Percentiles rank a stretch among this genome's conserved stretches.
Conservation (phyloP, 805 yeast genomes). For the Priceomyces castillae region DNA sequence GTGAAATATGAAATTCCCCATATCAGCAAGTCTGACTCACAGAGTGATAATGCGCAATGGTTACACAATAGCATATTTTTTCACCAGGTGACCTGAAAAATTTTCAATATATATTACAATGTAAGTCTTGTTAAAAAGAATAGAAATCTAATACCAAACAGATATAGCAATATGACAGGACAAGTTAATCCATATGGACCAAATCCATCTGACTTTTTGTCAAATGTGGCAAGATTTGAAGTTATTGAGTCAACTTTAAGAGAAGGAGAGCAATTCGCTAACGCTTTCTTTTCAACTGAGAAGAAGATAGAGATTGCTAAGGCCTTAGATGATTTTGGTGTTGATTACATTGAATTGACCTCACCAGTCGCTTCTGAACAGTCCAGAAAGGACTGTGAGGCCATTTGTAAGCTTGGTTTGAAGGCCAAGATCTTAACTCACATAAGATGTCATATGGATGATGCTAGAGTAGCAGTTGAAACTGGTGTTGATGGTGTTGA, state of each 20-base stretch:
- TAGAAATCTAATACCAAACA: background rate
- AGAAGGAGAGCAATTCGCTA: slow-evolving; percentile 65
- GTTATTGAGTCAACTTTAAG: slow-evolving; percentile 57
- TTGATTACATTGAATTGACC: slow-evolving; percentile 58
- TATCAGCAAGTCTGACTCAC: slow-evolving; percentile 2
- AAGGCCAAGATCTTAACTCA: slow-evolving; percentile 59
- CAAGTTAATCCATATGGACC: slow-evolving; percentile 54
- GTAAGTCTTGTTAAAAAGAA: background rate
- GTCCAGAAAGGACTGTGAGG: slow-evolving; percentile 55
- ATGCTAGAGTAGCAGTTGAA: slow-evolving; percentile 58
- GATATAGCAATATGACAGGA: slow-evolving; percentile 8
- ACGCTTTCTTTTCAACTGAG: slow-evolving; percentile 57
- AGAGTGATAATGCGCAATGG: background rate
- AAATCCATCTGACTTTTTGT: slow-evolving; percentile 54
- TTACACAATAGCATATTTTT: slow-evolving; percentile 4
- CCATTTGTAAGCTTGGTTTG: slow-evolving; percentile 57
- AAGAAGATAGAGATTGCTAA: slow-evolving; percentile 57
- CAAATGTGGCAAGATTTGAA: slow-evolving; percentile 53
- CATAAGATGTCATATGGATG: slow-evolving; percentile 61
- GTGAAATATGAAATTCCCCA: background rate
- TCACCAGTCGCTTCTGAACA: slow-evolving; percentile 61
- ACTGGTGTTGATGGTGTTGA: slow-evolving; percentile 65
- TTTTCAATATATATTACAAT: background rate
- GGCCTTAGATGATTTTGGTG: slow-evolving; percentile 60
- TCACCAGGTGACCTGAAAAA: background rate